phyloP scores from a whole-genome alignment of 169 alveolate genomes.

The Cryptosporidium bovis region DNA sequence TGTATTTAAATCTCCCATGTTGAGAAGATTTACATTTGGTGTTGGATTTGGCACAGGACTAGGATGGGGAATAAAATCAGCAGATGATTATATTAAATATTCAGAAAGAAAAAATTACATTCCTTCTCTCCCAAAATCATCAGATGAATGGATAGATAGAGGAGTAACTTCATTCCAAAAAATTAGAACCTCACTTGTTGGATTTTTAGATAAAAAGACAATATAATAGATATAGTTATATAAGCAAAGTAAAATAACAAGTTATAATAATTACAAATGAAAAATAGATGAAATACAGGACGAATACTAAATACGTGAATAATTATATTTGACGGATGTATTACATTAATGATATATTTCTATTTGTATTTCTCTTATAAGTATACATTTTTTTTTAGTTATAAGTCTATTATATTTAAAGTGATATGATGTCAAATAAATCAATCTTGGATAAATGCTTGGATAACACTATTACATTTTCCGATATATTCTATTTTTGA shows the following conservation, averaged over 20 bases:
- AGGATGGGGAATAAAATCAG: slow-evolving; percentile 72
- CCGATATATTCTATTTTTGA: slow-evolving; percentile 31
- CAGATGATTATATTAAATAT: slow-evolving; percentile 46
- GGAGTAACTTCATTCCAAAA: slow-evolving; percentile 26
- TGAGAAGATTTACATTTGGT: slow-evolving; percentile 53
- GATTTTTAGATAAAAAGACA: background rate
- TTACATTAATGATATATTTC: no score
- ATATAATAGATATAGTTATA: no score
- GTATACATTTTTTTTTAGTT: background rate
- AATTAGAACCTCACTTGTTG: slow-evolving; percentile 1
- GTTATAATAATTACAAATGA: background rate
- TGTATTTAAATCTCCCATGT: slow-evolving; percentile 43
- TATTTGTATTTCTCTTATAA: no score
- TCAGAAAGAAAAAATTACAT: slow-evolving; percentile 17
- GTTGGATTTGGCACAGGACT: slow-evolving; percentile 66
- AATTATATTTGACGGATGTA: no score
- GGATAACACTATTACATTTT: slow-evolving; percentile 43
- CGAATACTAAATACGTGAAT: background rate
- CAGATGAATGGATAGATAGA: slow-evolving; percentile 62
- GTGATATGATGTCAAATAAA: background rate
- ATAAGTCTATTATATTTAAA: background rate
- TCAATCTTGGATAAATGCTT: slow-evolving; percentile 34
- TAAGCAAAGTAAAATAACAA: no score
- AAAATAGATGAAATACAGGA: background rate
- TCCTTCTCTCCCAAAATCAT: slow-evolving; percentile 67